Percentiles rank a stretch among this genome's conserved stretches.
phyloP scores from a whole-genome alignment of 192 early-diverging fungal genomes.

The Coemansia sp. region DNA sequence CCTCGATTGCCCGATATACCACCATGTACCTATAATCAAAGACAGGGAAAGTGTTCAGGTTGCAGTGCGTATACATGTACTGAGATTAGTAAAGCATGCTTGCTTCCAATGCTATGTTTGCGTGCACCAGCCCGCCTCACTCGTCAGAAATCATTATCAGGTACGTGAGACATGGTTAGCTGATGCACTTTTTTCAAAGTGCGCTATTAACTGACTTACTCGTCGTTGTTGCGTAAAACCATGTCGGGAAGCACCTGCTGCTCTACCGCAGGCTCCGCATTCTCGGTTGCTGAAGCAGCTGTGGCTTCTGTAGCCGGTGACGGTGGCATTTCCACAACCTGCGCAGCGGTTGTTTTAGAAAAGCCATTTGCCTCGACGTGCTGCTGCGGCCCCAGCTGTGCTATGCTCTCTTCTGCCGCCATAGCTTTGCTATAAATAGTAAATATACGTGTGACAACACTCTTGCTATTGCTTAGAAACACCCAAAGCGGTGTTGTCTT shows the following conservation, averaged over 20 bases:
- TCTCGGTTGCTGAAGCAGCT: constrained; percentile 9
- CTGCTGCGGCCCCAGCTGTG: no score
- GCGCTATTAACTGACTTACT: constrained; percentile 14
- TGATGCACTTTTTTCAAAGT: neutral
- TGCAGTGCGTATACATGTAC: neutral
- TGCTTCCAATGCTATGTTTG: neutral
- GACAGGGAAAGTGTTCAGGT: no score
- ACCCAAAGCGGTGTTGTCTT: no score
- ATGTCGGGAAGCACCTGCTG: no score
- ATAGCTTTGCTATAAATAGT: constrained; percentile 1
- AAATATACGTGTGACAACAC: no score
- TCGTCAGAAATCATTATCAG: no score
- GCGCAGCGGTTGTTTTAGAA: no score
- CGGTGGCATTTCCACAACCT: constrained; percentile 1
- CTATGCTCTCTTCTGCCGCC: constrained; percentile 25
- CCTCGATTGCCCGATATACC: constrained; percentile 31
- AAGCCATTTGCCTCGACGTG: no score
- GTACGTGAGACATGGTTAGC: neutral
- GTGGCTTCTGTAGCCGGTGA: neutral
- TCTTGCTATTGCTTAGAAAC: no score
- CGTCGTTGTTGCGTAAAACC: constrained; percentile 38
- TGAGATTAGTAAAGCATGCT: neutral
- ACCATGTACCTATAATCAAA: constrained; percentile 29
- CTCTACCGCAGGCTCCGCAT: neutral
- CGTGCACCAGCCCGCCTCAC: no score